Evolutionary conservation across 2,329 filamentous ascomycete genomes (phyloP).

Genomic region (Didymosphaeria variabile): DNA sequence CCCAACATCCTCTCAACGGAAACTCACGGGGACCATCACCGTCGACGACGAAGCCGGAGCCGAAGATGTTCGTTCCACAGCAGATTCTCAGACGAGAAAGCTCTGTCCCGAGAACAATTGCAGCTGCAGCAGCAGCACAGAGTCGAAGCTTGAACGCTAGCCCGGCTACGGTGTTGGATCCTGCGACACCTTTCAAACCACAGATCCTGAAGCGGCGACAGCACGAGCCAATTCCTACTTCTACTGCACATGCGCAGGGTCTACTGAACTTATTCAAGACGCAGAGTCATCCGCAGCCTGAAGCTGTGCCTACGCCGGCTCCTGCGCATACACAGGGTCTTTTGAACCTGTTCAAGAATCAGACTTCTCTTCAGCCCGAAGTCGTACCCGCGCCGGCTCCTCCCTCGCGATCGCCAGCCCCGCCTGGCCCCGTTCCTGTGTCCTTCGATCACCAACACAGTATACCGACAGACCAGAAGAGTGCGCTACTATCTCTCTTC

Average conservation of each 20-base stretch:
- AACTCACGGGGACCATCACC: conserved; percentile 43
- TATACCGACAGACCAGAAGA: conserved; percentile 43
- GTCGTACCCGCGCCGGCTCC: conserved; percentile 19
- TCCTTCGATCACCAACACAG: conserved; percentile 41
- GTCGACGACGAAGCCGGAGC: conserved; percentile 25
- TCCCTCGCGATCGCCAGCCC: conserved; percentile 15
- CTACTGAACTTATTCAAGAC: conserved; percentile 34
- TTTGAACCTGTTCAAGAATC: conserved; percentile 31
- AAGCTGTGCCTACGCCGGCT: conserved; percentile 18
- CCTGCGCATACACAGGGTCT: conserved; percentile 31
- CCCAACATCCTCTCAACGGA: conserved; percentile 30
- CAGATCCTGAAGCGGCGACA: conserved; percentile 49
- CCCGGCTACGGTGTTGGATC: conserved; percentile 21
- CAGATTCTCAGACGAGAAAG: conserved; percentile 37
- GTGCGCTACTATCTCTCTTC: conserved; percentile 49
- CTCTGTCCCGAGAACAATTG: conserved; percentile 18
- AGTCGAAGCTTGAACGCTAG: conserved; percentile 18
- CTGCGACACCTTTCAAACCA: conserved; percentile 41
- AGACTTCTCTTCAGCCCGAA: conserved; percentile 23
- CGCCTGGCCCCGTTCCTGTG: conserved; percentile 18
- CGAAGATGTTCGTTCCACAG: conserved; percentile 37
- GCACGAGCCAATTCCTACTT: conserved; percentile 19
- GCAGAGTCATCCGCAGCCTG: conserved; percentile 22
- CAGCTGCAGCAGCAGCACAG: conserved; percentile 11
- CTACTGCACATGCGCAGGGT: conserved; percentile 31